Evolutionary conservation across 371 early-diverging fungal species (phyloP).

Genomic region (Aphelidium insulamus): DNA sequence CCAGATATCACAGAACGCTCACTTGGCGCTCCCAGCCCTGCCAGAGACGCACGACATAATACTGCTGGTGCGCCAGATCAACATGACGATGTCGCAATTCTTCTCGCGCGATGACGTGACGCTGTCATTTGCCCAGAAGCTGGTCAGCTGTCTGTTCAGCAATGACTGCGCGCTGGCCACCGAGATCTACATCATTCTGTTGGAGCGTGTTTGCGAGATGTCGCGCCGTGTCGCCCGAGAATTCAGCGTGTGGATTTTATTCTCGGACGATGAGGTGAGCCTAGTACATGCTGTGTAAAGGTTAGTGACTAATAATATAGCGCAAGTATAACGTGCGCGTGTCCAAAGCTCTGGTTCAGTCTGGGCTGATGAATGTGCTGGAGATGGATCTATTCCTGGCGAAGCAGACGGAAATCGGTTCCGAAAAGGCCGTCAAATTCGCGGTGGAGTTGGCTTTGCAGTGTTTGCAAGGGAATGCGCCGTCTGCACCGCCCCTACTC

Average conservation of each 20-base stretch:
- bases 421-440: slow-evolving; percentile 50
- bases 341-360: slow-evolving; percentile 53
- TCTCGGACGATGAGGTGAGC: slow-evolving; percentile 60
- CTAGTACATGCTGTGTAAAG: neutral
- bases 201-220: slow-evolving; percentile 55
- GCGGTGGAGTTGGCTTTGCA: slow-evolving; percentile 45
- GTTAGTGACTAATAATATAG: slow-evolving; percentile 4
- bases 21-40: slow-evolving; percentile 30
- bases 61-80: slow-evolving; percentile 40
- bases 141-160: slow-evolving; percentile 58
- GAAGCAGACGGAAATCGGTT: slow-evolving; percentile 46
- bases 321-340: slow-evolving; percentile 70
- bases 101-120: slow-evolving; percentile 50
- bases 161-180: slow-evolving; percentile 43
- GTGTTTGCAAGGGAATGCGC: slow-evolving; percentile 37
- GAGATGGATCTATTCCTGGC: slow-evolving; percentile 77
- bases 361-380: slow-evolving; percentile 39
- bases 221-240: slow-evolving; percentile 53
- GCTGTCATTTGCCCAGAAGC: slow-evolving; percentile 58
- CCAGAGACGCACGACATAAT: slow-evolving; percentile 60
- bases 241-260: slow-evolving; percentile 76
- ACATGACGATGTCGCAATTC: slow-evolving; percentile 32
- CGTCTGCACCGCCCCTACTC: slow-evolving; percentile 25
- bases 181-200: slow-evolving; percentile 53
- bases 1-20: slow-evolving; percentile 24